These are phyloP conservation scores for Yamadazyma endophytica DNA, from an alignment of 805 yeast species.

Conservation along the genomic window DNA sequence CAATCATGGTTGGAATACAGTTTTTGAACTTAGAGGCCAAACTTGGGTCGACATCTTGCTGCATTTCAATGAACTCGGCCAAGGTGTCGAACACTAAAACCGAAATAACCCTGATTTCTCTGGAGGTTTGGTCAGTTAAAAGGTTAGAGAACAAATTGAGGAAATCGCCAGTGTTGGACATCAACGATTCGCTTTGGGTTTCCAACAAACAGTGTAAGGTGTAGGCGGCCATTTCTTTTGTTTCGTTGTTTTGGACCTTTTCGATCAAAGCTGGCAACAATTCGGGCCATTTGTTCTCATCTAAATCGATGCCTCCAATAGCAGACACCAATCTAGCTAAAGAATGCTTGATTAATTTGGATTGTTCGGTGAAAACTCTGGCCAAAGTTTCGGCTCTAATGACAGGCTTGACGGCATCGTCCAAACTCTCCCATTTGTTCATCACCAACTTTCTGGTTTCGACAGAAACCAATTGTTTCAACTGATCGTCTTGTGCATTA, in stretches of 20 bases:
- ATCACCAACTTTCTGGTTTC: constrained; percentile 84
- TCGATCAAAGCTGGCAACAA: constrained; percentile 67
- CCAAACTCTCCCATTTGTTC: constrained; percentile 62
- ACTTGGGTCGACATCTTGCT: constrained; percentile 39
- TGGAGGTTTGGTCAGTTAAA: constrained; percentile 55
- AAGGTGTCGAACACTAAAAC: constrained; percentile 75
- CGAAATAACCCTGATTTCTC: constrained; percentile 76
- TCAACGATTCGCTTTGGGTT: constrained; percentile 55
- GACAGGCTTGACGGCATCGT: constrained; percentile 47
- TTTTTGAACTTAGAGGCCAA: constrained; percentile 53
- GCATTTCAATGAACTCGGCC: constrained; percentile 63
- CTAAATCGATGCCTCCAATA: constrained; percentile 73
- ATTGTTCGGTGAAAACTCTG: constrained; percentile 63
- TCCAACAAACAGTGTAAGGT: constrained; percentile 77
- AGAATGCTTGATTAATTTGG: constrained; percentile 75
- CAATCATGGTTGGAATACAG: constrained; percentile 75
- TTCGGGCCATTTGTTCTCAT: constrained; percentile 64
- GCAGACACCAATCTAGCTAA: constrained; percentile 86
- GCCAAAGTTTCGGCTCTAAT: constrained; percentile 68
- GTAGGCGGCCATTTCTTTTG: constrained; percentile 81
- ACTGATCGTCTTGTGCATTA: constrained; percentile 59
- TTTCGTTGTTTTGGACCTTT: constrained; percentile 52
- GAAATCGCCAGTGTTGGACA: constrained; percentile 59
- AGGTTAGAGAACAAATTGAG: constrained; percentile 67
- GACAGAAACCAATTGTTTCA: constrained; percentile 92